These are phyloP conservation scores for Corniculantispora saksenae DNA, from an alignment of 2,329 filamentous ascomycete genomes.

Conservation along the genomic window DNA sequence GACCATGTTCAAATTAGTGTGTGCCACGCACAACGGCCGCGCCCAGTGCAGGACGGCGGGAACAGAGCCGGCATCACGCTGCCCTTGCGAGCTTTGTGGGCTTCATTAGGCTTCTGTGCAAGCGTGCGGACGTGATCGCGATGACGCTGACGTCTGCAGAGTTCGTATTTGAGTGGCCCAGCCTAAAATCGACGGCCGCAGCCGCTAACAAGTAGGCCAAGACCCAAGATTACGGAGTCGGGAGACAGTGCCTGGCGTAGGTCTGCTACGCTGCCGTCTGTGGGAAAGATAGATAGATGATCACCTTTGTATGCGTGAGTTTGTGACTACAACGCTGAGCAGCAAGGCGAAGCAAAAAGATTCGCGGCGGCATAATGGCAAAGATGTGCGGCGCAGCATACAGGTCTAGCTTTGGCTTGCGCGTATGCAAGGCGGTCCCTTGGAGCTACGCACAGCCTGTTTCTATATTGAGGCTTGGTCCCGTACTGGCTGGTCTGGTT, in stretches of 20 bases:
- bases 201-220: not conserved
- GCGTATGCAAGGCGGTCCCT: not conserved
- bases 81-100: no score
- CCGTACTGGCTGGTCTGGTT: not conserved
- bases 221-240: not conserved
- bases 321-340: not conserved
- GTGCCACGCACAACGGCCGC: not conserved
- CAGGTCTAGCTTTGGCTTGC: slow-evolving; percentile 1
- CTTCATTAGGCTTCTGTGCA: not conserved
- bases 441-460: slow-evolving; percentile 12
- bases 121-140: not conserved
- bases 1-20: not conserved
- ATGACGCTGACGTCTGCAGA: slow-evolving; percentile 15
- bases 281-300: no score
- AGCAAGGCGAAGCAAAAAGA: not conserved
- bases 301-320: not conserved
- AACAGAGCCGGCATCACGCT: no score
- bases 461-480: slow-evolving; percentile 14
- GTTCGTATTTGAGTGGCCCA: slow-evolving; percentile 6
- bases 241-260: not conserved
- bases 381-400: not conserved
- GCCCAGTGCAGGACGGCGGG: no score
- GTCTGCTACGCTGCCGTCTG: not conserved
- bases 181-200: not conserved
- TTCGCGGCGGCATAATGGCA: not conserved